These are phyloP conservation scores for Calocera viscosa DNA, from an alignment of 768 basidiomycete species.

Conservation along the genomic window DNA sequence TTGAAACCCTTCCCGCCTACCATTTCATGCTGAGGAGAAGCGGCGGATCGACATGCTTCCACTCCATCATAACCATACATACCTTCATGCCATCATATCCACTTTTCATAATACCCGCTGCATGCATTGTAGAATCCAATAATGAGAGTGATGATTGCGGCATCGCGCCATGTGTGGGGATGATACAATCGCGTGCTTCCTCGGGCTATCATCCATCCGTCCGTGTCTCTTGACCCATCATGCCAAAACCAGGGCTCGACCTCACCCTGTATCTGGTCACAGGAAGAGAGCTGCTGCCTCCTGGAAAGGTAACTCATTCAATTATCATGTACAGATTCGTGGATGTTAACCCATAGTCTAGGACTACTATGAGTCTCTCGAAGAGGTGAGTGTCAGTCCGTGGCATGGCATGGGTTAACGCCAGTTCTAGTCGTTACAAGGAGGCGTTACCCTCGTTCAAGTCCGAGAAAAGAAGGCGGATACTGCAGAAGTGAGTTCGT, in stretches of 20 bases:
- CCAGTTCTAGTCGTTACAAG: slow-evolving; percentile 74
- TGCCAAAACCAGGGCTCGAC: slow-evolving; percentile 23
- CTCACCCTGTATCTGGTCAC: slow-evolving; percentile 75
- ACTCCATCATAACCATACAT: too few relatives aligned
- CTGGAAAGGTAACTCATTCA: slow-evolving; percentile 46
- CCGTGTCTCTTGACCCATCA: neutral
- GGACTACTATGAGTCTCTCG: slow-evolving; percentile 59
- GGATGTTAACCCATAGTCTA: slow-evolving; percentile 23
- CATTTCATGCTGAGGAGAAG: too few relatives aligned
- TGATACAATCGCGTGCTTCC: neutral
- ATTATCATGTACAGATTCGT: neutral
- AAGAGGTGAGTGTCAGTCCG: slow-evolving; percentile 45
- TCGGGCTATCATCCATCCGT: neutral
- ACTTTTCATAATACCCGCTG: neutral
- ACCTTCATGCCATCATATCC: neutral
- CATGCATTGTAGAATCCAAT: neutral
- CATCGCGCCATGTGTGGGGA: neutral
- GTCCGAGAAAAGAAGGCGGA: slow-evolving; percentile 75
- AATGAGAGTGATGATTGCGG: neutral
- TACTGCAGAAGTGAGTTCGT: slow-evolving; percentile 53
- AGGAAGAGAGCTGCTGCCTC: slow-evolving; percentile 61
- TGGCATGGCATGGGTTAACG: too few relatives aligned
- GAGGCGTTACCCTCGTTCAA: slow-evolving; percentile 84
- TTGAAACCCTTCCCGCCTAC: neutral
- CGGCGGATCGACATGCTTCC: too few relatives aligned